A percentile compares a stretch with the other conserved stretches of the same genome.
These are phyloP conservation scores for Areca catechu DNA, from an alignment of 176 grass and related monocot genomes.

Conservation along the genomic window DNA sequence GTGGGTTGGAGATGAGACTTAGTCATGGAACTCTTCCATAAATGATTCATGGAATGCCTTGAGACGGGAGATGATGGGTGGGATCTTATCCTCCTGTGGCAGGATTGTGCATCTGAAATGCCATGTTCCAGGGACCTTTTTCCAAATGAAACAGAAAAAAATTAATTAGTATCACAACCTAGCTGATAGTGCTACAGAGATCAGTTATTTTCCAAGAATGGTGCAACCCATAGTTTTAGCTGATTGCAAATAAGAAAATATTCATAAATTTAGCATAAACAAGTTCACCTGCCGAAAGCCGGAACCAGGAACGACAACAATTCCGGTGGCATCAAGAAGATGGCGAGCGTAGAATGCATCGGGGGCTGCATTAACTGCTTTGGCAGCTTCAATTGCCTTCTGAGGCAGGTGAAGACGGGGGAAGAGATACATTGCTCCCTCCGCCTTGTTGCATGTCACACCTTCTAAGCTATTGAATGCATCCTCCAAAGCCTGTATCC, in stretches of 20 bases:
- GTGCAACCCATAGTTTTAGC: too few relatives aligned
- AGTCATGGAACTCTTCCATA: constrained; percentile 60
- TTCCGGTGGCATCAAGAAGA: constrained; percentile 87
- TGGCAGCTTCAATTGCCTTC: constrained; percentile 69
- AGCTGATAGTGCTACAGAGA: background rate
- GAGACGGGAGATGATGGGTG: constrained; percentile 54
- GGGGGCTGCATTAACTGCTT: constrained; percentile 44
- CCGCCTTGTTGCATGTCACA: constrained; percentile 90
- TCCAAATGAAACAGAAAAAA: constrained; percentile 11
- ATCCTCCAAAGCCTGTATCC: constrained; percentile 78
- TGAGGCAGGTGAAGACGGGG: constrained; percentile 64
- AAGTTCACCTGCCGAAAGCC: constrained; percentile 79
- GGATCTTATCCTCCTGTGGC: constrained; percentile 94
- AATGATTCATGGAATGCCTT: constrained; percentile 76
- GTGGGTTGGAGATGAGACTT: background rate
- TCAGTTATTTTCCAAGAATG: too few relatives aligned
- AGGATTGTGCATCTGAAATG: constrained; percentile 96
- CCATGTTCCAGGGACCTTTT: constrained; percentile 87
- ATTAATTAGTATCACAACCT: background rate
- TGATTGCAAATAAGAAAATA: too few relatives aligned
- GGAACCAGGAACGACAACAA: constrained; percentile 74
- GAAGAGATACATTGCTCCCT: constrained; percentile 98
- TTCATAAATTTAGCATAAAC: background rate
- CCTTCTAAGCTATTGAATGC: constrained; percentile 91
- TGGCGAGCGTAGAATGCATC: constrained; percentile 70